phyloP scores from a whole-genome alignment of 345 rosid genomes.

The Pugionium dolabratum region DNA sequence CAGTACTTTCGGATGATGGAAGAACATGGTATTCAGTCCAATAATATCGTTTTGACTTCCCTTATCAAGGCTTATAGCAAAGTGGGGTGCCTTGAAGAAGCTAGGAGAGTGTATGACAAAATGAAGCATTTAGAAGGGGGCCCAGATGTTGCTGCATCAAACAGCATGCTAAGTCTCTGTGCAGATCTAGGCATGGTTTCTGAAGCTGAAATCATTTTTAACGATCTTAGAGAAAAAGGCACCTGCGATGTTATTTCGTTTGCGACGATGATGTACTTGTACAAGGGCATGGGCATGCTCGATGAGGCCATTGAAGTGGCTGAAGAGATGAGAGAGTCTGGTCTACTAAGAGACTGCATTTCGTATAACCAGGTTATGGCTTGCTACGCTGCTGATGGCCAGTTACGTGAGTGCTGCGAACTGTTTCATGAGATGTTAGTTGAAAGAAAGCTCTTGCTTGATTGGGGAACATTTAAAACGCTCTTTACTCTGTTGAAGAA shows the following conservation, averaged over 20 bases:
- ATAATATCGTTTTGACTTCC: conserved; percentile 74
- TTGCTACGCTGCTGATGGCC: conserved; percentile 68
- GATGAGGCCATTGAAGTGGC: conserved; percentile 80
- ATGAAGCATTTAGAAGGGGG: conserved; percentile 67
- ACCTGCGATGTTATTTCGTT: conserved; percentile 67
- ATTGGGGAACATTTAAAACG: conserved; percentile 60
- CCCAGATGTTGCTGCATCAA: conserved; percentile 72
- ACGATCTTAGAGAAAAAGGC: conserved; percentile 55
- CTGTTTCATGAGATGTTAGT: conserved; percentile 70
- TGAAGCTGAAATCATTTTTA: conserved; percentile 70
- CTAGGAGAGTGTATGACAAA: conserved; percentile 60
- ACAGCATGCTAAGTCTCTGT: conserved; percentile 72
- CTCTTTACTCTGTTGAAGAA: conserved; percentile 69
- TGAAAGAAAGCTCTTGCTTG: conserved; percentile 58
- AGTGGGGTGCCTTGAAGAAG: conserved; percentile 74
- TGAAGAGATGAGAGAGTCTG: conserved; percentile 79
- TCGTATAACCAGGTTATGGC: conserved; percentile 79
- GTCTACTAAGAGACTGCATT: conserved; percentile 55
- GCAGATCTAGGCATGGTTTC: conserved; percentile 74
- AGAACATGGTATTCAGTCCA: conserved; percentile 58
- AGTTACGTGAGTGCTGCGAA: conserved; percentile 66
- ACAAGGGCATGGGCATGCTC: conserved; percentile 82
- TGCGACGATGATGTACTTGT: conserved; percentile 79
- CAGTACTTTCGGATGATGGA: conserved; percentile 63
- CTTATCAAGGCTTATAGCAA: conserved; percentile 81